Conservation (phyloP, 495 filamentous ascomycete species). For the Symbiotaphrina buchneri region DNA sequence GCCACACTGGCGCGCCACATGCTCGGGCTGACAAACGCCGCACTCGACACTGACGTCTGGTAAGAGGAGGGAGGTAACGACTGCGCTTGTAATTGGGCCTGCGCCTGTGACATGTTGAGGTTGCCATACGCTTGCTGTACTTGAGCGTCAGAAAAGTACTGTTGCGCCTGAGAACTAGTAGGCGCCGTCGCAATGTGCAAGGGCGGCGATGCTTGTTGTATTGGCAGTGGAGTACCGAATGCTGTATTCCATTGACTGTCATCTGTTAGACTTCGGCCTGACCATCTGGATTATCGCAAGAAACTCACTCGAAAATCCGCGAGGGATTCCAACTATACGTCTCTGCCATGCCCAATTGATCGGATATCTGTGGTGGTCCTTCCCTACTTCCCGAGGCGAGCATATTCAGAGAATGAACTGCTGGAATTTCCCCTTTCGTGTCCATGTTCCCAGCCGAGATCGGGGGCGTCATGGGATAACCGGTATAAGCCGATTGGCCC, state of each 20-base stretch:
- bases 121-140: neutral
- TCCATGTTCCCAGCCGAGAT: slow-evolving; percentile 22
- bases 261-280: neutral
- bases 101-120: neutral
- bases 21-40: slow-evolving; percentile 62
- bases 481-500: slow-evolving; percentile 3
- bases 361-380: slow-evolving; percentile 21
- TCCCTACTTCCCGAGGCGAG: slow-evolving; percentile 31
- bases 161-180: neutral
- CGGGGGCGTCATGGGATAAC: slow-evolving; percentile 31
- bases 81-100: slow-evolving; percentile 1
- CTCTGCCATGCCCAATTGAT: slow-evolving; percentile 37
- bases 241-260: slow-evolving; percentile 76
- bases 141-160: neutral
- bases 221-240: slow-evolving; percentile 40
- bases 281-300: neutral
- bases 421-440: slow-evolving; percentile 60
- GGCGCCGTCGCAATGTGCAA: slow-evolving; percentile 7
- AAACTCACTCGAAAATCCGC: slow-evolving; percentile 75
- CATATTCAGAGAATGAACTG: slow-evolving; percentile 55
- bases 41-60: slow-evolving; percentile 19
- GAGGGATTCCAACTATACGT: slow-evolving; percentile 73
- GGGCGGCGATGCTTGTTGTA: slow-evolving; percentile 18
- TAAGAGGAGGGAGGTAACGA: slow-evolving; percentile 29
- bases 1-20: slow-evolving; percentile 97